phyloP scores from a whole-genome alignment of 331 rosid genomes.

The Rhamnella rubrinervis region DNA sequence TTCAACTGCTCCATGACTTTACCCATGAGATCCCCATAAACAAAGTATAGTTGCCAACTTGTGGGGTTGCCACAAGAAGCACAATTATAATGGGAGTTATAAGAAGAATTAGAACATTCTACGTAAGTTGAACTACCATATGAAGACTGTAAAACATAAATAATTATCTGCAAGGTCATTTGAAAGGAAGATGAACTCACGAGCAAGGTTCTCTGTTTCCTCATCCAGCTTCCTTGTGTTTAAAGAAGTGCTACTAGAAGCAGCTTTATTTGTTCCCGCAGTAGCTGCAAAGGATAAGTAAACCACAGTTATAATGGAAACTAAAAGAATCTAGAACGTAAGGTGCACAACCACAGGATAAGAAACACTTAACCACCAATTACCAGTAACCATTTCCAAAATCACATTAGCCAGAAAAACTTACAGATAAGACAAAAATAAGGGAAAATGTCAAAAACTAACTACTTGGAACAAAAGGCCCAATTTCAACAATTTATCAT shows the following conservation, averaged over 20 bases:
- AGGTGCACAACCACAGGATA: background rate
- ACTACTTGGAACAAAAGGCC: too few species aligned
- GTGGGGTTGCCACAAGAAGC: too few species aligned
- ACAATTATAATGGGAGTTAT: too few species aligned
- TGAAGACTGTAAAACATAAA: background rate
- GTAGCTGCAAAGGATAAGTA: slow-evolving; percentile 42
- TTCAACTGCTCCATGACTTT: too few species aligned
- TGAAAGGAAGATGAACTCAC: slow-evolving; percentile 40
- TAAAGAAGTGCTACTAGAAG: slow-evolving; percentile 73
- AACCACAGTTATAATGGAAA: background rate
- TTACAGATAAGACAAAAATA: background rate
- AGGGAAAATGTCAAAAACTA: background rate
- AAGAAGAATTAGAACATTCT: background rate
- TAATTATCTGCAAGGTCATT: background rate
- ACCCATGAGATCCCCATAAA: too few species aligned
- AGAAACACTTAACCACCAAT: background rate
- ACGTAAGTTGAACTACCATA: background rate
- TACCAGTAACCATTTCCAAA: background rate
- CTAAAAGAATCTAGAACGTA: background rate
- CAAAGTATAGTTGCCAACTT: too few species aligned
- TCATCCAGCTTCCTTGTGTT: slow-evolving; percentile 90
- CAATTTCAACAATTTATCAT: too few species aligned
- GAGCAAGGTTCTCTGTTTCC: slow-evolving; percentile 76
- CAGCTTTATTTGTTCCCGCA: slow-evolving; percentile 79
- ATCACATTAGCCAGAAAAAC: background rate